Evolutionary conservation across 2,329 filamentous ascomycete genomes (phyloP).

Genomic region (Phyllosticta citribraziliensis): DNA sequence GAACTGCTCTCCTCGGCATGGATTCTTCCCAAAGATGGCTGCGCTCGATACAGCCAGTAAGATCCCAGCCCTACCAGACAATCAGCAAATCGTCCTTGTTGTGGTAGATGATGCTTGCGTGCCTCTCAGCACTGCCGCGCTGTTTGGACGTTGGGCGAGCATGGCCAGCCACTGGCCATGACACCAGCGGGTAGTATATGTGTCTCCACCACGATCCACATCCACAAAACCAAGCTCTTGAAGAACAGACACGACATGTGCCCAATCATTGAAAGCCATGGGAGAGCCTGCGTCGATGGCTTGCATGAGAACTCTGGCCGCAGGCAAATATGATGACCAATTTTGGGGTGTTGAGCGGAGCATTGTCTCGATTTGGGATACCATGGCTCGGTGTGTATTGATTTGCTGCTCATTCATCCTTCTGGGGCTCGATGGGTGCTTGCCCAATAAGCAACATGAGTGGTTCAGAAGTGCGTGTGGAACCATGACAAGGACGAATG

Average conservation of each 20-base stretch:
- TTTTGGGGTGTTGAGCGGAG: slow-evolving; percentile 23
- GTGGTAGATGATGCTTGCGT: slow-evolving; percentile 13
- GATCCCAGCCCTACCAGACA: slow-evolving; percentile 35
- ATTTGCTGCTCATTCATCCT: slow-evolving; percentile 5
- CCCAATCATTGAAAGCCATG: slow-evolving; percentile 25
- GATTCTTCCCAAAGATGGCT: slow-evolving; percentile 39
- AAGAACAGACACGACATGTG: slow-evolving; percentile 33
- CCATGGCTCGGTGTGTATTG: slow-evolving; percentile 14
- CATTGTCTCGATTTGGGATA: slow-evolving; percentile 24
- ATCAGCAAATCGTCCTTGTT: background rate
- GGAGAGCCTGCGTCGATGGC: slow-evolving; percentile 31
- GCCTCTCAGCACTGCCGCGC: slow-evolving; percentile 35
- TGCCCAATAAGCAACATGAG: background rate
- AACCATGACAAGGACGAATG: background rate
- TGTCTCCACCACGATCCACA: slow-evolving; percentile 34
- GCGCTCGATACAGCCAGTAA: slow-evolving; percentile 44
- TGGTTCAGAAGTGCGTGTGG: background rate
- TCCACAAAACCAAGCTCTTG: slow-evolving; percentile 43
- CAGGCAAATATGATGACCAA: slow-evolving; percentile 15
- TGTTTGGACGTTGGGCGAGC: slow-evolving; percentile 34
- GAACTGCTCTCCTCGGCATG: slow-evolving; percentile 33
- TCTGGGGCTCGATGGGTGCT: background rate
- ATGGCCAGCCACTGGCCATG: slow-evolving; percentile 38
- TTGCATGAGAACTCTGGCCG: slow-evolving; percentile 30
- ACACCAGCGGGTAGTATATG: slow-evolving; percentile 42